Conservation (phyloP, 768 basidiomycete genomes). For the Rhizopogon vinicolor region DNA sequence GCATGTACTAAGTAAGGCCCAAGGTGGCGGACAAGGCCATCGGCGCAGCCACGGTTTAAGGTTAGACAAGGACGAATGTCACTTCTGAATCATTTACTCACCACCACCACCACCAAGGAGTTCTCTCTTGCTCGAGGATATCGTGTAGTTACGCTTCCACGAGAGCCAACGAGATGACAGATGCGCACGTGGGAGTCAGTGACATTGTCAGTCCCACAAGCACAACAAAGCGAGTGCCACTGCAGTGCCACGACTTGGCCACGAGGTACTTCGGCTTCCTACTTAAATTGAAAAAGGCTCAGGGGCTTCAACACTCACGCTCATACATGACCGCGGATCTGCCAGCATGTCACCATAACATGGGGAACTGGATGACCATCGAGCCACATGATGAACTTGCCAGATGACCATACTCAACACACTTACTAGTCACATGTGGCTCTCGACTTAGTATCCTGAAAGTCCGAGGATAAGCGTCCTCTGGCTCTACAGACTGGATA, state of each 20-base stretch:
- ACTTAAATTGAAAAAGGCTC: not conserved
- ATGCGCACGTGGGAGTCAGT: not conserved
- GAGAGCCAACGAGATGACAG: not conserved
- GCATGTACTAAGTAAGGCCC: conserved; percentile 12
- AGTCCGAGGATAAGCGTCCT: no score
- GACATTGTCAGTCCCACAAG: not conserved
- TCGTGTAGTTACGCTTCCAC: not conserved
- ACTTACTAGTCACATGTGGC: no score
- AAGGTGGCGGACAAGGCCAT: not conserved
- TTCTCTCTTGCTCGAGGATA: not conserved
- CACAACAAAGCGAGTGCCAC: not conserved
- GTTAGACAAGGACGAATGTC: conserved; percentile 15
- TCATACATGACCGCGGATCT: not conserved
- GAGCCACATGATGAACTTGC: not conserved
- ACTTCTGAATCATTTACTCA: conserved; percentile 10
- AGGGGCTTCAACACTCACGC: not conserved
- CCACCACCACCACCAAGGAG: not conserved
- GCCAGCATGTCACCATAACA: not conserved
- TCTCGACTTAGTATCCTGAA: no score
- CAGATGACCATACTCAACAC: not conserved
- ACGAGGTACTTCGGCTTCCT: not conserved
- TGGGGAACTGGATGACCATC: not conserved
- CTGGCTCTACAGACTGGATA: no score
- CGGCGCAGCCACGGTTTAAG: not conserved
- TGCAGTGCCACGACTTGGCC: not conserved